Evolutionary conservation across 1,284 basidiomycete species (phyloP), one percentile per base, ranked within the genome.

Genomic region (Ganoderma boninense): DNA sequence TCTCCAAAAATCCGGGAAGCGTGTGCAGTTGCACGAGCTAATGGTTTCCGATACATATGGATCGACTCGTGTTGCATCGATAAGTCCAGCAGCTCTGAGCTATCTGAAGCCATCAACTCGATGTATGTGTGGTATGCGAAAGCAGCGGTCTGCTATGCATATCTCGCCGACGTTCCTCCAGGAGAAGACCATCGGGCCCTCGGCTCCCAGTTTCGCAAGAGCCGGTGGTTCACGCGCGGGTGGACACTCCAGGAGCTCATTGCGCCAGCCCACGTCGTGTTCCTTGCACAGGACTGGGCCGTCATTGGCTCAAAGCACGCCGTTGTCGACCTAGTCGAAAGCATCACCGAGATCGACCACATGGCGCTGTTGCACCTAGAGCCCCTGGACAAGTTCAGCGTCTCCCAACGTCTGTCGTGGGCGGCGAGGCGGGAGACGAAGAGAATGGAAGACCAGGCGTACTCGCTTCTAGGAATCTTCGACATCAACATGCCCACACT

Each of bases 61-160:
- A 57, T 57, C 13, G 56, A 57, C 29, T 57, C 56, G 18, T 57
- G 29, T 14, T 57, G 56, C 26, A 57, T 57, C 32, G 56, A 57
- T 29, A 57, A 57, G 23, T 23, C 49, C 10, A 52, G 49, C 13
- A 52, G 49, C 23, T 52, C 23, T 4, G 49, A 26, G 23, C 49
- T 52, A 13, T 52, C 23, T 13, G 49, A 52, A 20, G 49, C 49
- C n/a, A 52, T 26, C 49, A 52, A 52, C 11, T 52, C 49, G 23
- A 52, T 52, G 49, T 26, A 52, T 8, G 6, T 8, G 13, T 52
- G 49, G 56, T 57, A 57, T 14, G 56, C 29, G 5, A 18, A 57
- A 2, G 56, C 56, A 6, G 32, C 14, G 14, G 29, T 32, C 14
- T 57, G 56, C 56, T 35, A 57, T 14, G 56, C 56, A 10, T 57